Evolutionary conservation across 495 filamentous ascomycete genomes (phyloP).

Genomic region (Halenospora varia): DNA sequence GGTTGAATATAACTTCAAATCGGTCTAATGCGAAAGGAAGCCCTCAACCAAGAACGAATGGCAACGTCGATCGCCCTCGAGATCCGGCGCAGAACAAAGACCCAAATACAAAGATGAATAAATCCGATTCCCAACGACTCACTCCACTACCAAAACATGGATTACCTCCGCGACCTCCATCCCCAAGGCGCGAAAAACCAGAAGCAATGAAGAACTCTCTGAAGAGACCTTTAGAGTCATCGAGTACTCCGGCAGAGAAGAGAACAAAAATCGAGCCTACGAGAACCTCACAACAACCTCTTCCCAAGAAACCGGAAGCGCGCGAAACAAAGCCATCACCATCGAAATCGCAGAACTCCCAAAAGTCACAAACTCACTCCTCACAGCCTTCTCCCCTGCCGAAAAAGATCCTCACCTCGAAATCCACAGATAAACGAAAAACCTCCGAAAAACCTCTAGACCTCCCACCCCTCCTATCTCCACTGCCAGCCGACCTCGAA

Average conservation of each 20-base stretch:
- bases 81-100: constrained; percentile 11
- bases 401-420: constrained; percentile 3
- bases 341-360: constrained; percentile 4
- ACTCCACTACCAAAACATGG: constrained; percentile 10
- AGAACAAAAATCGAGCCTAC: constrained; percentile 19
- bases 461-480: constrained; percentile 21
- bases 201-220: constrained; percentile 8
- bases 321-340: constrained; percentile 1
- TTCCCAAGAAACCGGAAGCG: neutral
- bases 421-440: constrained; percentile 1
- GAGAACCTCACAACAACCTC: constrained; percentile 5
- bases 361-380: neutral
- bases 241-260: constrained; percentile 16
- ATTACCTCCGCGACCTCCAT: constrained; percentile 21
- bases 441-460: constrained; percentile 12
- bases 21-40: neutral
- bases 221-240: constrained; percentile 18
- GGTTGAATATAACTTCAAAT: neutral
- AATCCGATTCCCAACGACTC: neutral
- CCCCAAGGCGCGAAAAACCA: constrained; percentile 8
- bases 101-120: neutral
- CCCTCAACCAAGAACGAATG: constrained; percentile 6
- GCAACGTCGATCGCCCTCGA: constrained; percentile 3
- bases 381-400: constrained; percentile 5
- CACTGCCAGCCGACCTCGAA: constrained; percentile 22